Percentiles rank a stretch among this genome's conserved stretches.
phyloP scores from a whole-genome alignment of 2,329 filamentous ascomycete genomes.

The Laburnicola sp. region DNA sequence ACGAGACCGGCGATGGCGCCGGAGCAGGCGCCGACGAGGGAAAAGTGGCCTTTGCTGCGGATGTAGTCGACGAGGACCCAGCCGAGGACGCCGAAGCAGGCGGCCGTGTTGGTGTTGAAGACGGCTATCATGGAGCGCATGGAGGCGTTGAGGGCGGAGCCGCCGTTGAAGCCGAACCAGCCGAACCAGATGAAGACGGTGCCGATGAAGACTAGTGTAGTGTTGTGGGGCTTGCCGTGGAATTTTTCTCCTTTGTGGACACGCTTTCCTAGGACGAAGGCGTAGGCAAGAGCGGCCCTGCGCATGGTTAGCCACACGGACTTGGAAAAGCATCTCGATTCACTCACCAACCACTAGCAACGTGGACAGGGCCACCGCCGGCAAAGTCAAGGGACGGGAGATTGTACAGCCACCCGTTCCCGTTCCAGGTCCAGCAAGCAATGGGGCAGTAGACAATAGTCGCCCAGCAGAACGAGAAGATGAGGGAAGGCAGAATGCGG shows the following conservation, averaged over 20 bases:
- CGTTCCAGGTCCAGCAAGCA: slow-evolving; percentile 69
- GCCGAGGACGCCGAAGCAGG: slow-evolving; percentile 57
- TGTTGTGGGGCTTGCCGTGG: slow-evolving; percentile 63
- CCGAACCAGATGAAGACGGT: slow-evolving; percentile 69
- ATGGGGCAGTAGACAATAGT: slow-evolving; percentile 67
- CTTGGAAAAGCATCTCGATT: slow-evolving; percentile 10
- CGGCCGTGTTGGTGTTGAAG: slow-evolving; percentile 63
- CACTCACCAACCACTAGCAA: slow-evolving; percentile 59
- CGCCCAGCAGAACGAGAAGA: slow-evolving; percentile 67
- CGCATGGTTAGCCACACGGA: neutral
- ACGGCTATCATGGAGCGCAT: slow-evolving; percentile 59
- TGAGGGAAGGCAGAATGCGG: slow-evolving; percentile 64
- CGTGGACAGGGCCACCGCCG: slow-evolving; percentile 66
- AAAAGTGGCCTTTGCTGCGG: slow-evolving; percentile 56
- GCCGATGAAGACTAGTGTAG: slow-evolving; percentile 65
- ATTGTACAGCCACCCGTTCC: slow-evolving; percentile 66
- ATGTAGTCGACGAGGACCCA: slow-evolving; percentile 60
- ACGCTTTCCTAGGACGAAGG: slow-evolving; percentile 64
- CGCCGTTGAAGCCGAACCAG: slow-evolving; percentile 64
- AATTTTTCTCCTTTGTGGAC: slow-evolving; percentile 53
- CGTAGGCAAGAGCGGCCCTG: slow-evolving; percentile 62
- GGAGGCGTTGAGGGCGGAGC: slow-evolving; percentile 57
- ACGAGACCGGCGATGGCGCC: slow-evolving; percentile 63
- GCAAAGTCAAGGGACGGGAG: slow-evolving; percentile 64
- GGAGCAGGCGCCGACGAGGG: slow-evolving; percentile 60